Evolutionary conservation across 208 protist genomes (phyloP).

Genomic region (Acanthamoeba polyphaga): DNA sequence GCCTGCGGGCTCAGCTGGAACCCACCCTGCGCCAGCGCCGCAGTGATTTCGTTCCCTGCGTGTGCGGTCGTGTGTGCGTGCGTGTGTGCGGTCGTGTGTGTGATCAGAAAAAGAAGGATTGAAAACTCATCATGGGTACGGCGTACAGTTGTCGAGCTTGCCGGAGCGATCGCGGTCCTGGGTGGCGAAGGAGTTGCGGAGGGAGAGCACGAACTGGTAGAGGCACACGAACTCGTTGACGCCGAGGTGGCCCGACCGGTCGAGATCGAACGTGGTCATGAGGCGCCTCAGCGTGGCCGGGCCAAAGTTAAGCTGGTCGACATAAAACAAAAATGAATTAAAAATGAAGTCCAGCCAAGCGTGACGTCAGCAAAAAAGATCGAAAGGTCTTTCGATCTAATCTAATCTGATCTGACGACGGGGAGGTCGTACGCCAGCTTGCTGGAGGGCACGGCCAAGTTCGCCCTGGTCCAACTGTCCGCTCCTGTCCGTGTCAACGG

Average conservation of each 20-base stretch:
- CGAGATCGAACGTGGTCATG: conserved; percentile 28
- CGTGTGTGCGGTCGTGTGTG: neutral
- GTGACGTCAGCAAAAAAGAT: neutral
- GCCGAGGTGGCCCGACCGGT: conserved; percentile 10
- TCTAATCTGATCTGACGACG: neutral
- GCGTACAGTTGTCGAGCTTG: conserved; percentile 53
- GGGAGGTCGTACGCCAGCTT: neutral
- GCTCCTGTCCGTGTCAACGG: conserved; percentile 14
- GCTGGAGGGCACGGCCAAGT: neutral
- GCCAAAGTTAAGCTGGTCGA: conserved; percentile 4
- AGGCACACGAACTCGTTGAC: conserved; percentile 47
- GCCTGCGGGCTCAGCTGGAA: conserved; percentile 4
- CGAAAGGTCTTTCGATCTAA: neutral
- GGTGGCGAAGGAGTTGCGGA: neutral
- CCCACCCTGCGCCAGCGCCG: neutral
- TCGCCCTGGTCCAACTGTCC: neutral
- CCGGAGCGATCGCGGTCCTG: conserved; percentile 27
- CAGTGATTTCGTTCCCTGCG: conserved; percentile 24
- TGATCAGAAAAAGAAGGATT: too few relatives aligned
- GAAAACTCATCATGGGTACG: neutral
- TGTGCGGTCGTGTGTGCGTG: neutral
- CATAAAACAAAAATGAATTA: neutral
- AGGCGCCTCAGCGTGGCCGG: conserved; percentile 18
- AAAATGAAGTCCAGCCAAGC: neutral
- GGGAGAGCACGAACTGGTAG: conserved; percentile 33